These are phyloP conservation scores for Hygrophila difformis DNA, from an alignment of 257 asterid genomes.

Conservation along the genomic window DNA sequence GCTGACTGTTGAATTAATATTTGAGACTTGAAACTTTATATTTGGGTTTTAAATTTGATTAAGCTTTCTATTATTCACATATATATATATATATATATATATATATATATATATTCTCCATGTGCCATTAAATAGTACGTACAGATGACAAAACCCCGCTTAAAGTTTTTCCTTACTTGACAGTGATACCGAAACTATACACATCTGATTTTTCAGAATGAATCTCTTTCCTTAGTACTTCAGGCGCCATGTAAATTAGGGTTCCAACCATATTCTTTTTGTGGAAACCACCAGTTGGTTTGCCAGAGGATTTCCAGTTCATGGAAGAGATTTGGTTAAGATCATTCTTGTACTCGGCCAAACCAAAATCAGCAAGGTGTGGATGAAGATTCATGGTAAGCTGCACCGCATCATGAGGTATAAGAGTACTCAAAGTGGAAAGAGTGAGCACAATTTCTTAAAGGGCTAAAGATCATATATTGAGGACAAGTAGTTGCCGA, in stretches of 20 bases:
- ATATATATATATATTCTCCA: too few species aligned
- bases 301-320: constrained; percentile 84
- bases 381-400: constrained; percentile 56
- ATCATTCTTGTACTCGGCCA: constrained; percentile 72
- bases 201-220: constrained; percentile 95
- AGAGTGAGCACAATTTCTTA: neutral
- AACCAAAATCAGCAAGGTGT: constrained; percentile 84
- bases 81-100: too few species aligned
- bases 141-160: constrained; percentile 8
- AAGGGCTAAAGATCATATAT: neutral
- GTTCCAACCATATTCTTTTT: constrained; percentile 96
- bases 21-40: too few species aligned
- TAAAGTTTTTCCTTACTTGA: constrained; percentile 52
- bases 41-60: too few species aligned
- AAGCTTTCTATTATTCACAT: too few species aligned
- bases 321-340: constrained; percentile 55
- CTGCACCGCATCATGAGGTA: constrained; percentile 35
- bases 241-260: constrained; percentile 96
- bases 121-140: too few species aligned
- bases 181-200: constrained; percentile 81
- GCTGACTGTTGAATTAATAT: too few species aligned
- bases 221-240: constrained; percentile 71
- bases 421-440: constrained; percentile 15
- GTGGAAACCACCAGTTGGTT: constrained; percentile 98
- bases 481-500: constrained; percentile 13